Percentiles rank a stretch among this genome's conserved stretches.
Evolutionary conservation across 208 protist species (phyloP).

Genomic region (Trypanosoma boissoni): DNA sequence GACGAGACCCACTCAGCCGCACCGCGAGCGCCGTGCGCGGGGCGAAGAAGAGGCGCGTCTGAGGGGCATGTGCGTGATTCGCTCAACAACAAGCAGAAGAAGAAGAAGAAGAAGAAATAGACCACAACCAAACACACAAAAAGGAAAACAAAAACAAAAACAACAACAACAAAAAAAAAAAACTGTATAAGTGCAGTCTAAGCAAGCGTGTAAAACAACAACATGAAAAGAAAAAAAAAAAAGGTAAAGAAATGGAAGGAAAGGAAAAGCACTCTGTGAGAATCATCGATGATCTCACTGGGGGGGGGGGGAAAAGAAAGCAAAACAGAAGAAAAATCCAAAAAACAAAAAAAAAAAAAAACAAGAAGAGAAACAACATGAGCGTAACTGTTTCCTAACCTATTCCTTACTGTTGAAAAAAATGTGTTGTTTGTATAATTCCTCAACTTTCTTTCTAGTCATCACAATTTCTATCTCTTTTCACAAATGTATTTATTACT

Average conservation of each 20-base stretch:
- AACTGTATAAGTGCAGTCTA: background rate
- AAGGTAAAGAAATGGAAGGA: background rate
- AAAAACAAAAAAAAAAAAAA: background rate
- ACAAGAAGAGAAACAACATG: background rate
- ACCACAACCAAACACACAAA: slow-evolving; percentile 22
- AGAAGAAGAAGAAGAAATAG: background rate
- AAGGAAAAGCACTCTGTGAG: no score
- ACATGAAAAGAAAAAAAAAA: background rate
- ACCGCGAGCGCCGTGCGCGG: slow-evolving; percentile 46
- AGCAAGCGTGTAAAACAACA: background rate
- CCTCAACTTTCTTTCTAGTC: slow-evolving; percentile 21
- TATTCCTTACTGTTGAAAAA: no score
- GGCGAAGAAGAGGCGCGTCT: slow-evolving; percentile 10
- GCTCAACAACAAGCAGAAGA: background rate
- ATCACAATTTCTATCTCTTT: slow-evolving; percentile 18
- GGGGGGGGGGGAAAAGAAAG: slow-evolving; percentile 3
- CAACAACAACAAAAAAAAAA: background rate
- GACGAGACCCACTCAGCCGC: slow-evolving; percentile 57
- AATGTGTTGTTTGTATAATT: background rate
- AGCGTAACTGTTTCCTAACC: no score
- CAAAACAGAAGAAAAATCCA: background rate
- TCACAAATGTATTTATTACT: no score
- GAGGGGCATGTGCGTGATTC: background rate
- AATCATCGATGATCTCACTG: no score
- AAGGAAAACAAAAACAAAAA: slow-evolving; percentile 4